Base-by-base conservation (phyloP, 2,329 filamentous ascomycete genomes). In the Pestalotiopsis sp. region DNA sequence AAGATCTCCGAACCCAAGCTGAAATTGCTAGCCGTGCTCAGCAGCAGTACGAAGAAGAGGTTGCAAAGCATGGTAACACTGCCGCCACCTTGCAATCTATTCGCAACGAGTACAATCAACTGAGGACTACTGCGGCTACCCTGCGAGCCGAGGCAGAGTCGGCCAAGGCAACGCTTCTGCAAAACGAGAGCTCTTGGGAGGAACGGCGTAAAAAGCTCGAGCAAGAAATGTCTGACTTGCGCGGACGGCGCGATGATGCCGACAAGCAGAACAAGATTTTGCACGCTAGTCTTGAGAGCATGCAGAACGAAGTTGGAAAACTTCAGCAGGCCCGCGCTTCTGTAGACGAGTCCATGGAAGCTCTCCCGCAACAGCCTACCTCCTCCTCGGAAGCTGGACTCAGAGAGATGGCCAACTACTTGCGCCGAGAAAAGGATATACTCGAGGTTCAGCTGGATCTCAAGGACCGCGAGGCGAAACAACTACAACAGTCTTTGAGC, bases 401-500 rank as follows among this genome's bases (percentile, higher is more conserved):
- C 11, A 92, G 96, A 70, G 95, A 98, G 76, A 89, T 99, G 68
- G 97, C 97, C 81, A 92, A 89, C 70, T 99, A 96, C 79, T 84
- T 99, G 70, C 92, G 95, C 60, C 92, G 94, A 57, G 97, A 99
- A 82, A 99, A 98, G 84, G 96, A 98, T 78, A 98, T 99, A 72
- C 88, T 98, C 9, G 95, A 99, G 74, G 93, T 98, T n/a, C 95
- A 98, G 76, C 93, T 94, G 75, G 95, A 98, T 74, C 86, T 98
- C 59, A 95, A 95, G 75, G 87, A 91, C 0, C 93, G 97, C 75
- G 96, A 99, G 80, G 87, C 90, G 66, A 97, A 97, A 81, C 90
- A 96, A 66, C 82, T 98, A 57, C 93, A 95, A 76, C 94, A 98
- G 75, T 94, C 98, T 77, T 87, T 98, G 27, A 92, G 97, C 64